Base-by-base conservation (phyloP, 495 filamentous ascomycete species). In the Hypoxylon subgilvum region DNA sequence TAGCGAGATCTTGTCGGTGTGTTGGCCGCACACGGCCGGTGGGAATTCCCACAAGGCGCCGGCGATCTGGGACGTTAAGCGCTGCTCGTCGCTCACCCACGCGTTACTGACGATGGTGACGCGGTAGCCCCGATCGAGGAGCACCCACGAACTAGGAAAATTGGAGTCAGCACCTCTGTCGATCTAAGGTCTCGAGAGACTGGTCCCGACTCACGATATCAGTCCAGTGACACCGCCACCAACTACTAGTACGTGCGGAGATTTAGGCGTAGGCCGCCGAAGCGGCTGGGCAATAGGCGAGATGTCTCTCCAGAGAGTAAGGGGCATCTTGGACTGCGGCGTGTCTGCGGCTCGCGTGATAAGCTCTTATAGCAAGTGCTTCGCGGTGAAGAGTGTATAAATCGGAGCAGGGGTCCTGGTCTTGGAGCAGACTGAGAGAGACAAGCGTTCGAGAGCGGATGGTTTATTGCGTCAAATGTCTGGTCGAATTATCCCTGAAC, bases 41-140 rank as follows among this genome's bases (percentile, higher is more conserved):
- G 78, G 79, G 45, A 66, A 77, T 52, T 82, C 77, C 79, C 79
- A 82, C 1, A 82, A 68, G 2, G 79, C 78, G 7, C 77, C 79
- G 3, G 75, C 74, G 18, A 79, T 74, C 52, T 82, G 79, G 4
- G 79, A 81, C 7, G 79, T 80, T 12, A 82, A 65, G 5, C 78
- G 75, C 31, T 72, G 62, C 16, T 68, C 49, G 18, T 64, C 49
- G 34, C 52, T 72, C 12, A 67, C 75, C 76, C 77, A 82, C 27
- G 76, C 68, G 35, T 69, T 75, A 19, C 78, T 71, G 21, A 81
- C 43, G 22, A 82, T 68, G 9, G 77, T 81, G 39, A 82, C 79
- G 8, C 67, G 66, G 65, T 79, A 80, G 27, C 79, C 79, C 14
- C 60, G 61, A 48, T 82, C 79, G 6, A 81, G 71, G 9, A 82